Evolutionary conservation across 495 filamentous ascomycete species (phyloP).

Genomic region (Talaromyces adpressus): DNA sequence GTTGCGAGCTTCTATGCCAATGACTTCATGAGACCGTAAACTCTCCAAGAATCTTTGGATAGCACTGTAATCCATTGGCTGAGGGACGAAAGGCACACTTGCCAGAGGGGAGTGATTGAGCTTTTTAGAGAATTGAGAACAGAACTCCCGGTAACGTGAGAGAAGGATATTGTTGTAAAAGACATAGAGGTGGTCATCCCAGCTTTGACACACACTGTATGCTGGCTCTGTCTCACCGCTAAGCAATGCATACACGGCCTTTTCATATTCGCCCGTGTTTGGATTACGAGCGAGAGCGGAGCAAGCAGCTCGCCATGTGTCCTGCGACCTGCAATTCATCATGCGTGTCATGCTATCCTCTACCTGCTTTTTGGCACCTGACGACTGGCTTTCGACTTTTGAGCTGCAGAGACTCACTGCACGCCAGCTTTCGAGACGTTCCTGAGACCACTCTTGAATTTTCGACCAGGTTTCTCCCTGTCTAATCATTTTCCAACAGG

Average conservation of each 20-base stretch:
- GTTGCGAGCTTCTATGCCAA: conserved; percentile 34
- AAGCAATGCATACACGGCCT: conserved; percentile 82
- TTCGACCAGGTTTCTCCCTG: conserved; percentile 64
- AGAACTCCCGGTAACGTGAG: conserved; percentile 37
- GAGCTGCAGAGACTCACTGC: conserved; percentile 48
- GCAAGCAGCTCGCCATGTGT: conserved; percentile 77
- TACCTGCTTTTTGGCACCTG: conserved; percentile 26
- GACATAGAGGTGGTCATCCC: conserved; percentile 89
- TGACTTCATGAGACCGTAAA: conserved; percentile 26
- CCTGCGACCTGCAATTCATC: conserved; percentile 43
- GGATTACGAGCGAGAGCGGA: conserved; percentile 62
- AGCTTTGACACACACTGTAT: conserved; percentile 65
- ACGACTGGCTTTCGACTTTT: conserved; percentile 25
- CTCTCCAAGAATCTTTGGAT: conserved; percentile 33
- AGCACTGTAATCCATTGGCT: conserved; percentile 32
- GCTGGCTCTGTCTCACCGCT: conserved; percentile 75
- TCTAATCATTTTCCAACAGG: conserved; percentile 81
- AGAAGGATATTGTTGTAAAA: conserved; percentile 79
- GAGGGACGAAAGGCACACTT: conserved; percentile 26
- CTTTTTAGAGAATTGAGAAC: conserved; percentile 37
- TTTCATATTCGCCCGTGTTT: conserved; percentile 68
- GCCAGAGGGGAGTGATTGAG: conserved; percentile 29
- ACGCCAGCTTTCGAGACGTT: conserved; percentile 77
- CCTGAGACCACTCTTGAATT: conserved; percentile 73
- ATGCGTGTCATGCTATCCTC: conserved; percentile 38